These are phyloP conservation scores for Parascedosporium putredinis DNA, from an alignment of 2,329 filamentous ascomycete species.

Conservation along the genomic window DNA sequence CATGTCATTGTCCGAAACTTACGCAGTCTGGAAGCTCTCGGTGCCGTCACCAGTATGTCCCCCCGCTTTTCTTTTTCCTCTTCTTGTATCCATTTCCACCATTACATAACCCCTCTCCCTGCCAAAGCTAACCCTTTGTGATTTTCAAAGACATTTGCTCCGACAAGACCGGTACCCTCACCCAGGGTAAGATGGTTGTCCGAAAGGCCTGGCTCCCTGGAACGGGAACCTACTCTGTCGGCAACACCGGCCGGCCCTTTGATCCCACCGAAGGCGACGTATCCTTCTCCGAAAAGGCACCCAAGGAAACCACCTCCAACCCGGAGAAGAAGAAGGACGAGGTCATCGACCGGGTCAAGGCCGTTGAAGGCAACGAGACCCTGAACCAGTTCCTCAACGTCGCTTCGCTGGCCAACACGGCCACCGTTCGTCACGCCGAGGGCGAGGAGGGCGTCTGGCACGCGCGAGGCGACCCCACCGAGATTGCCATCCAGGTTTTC, in stretches of 20 bases:
- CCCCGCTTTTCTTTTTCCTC: not conserved
- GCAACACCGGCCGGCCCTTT: conserved; percentile 41
- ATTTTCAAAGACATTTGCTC: conserved; percentile 52
- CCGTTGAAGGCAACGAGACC: conserved; percentile 33
- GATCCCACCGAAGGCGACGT: conserved; percentile 44
- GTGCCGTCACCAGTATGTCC: conserved; percentile 27
- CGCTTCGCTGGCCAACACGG: conserved; percentile 55
- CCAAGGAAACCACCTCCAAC: conserved; percentile 18
- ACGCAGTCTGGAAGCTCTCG: conserved; percentile 40
- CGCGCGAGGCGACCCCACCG: conserved; percentile 52
- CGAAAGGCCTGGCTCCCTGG: conserved; percentile 41
- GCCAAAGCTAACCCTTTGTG: not conserved
- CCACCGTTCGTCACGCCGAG: conserved; percentile 35
- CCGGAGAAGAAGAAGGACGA: conserved; percentile 19
- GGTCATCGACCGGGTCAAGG: conserved; percentile 17
- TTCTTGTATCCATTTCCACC: too few species aligned
- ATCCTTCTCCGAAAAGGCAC: conserved; percentile 21
- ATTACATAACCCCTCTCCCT: too few species aligned
- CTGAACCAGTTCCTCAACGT: conserved; percentile 50
- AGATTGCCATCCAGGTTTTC: conserved; percentile 68
- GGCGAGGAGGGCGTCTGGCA: conserved; percentile 37
- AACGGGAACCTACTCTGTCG: conserved; percentile 34
- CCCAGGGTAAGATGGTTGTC: conserved; percentile 57
- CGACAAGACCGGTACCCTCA: conserved; percentile 37
- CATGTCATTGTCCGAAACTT: conserved; percentile 43